A percentile compares a stretch with the other conserved stretches of the same genome.
phyloP scores from a whole-genome alignment of 2,329 filamentous ascomycete species.

The Venturia nashicola region DNA sequence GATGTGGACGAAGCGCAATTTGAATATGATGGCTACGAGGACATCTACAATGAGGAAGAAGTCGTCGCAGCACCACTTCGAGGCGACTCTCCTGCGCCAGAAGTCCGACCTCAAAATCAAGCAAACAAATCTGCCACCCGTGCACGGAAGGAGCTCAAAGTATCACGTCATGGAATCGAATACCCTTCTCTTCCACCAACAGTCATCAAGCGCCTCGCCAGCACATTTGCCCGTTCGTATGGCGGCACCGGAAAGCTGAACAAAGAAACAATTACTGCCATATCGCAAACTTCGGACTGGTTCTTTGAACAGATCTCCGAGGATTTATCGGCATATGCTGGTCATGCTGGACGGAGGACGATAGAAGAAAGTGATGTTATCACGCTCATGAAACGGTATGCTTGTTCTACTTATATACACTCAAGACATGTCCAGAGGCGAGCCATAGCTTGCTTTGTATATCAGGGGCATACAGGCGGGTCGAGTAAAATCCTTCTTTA shows the following conservation, averaged over 20 bases:
- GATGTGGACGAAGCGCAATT: slow-evolving; percentile 22
- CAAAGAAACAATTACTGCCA: slow-evolving; percentile 59
- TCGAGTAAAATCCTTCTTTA: too few relatives aligned
- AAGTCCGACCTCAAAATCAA: slow-evolving; percentile 14
- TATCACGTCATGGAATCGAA: slow-evolving; percentile 60
- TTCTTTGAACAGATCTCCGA: slow-evolving; percentile 82
- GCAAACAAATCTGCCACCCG: slow-evolving; percentile 15
- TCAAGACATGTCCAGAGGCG: not conserved
- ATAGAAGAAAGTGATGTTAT: slow-evolving; percentile 79
- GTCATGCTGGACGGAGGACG: slow-evolving; percentile 70
- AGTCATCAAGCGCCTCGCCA: slow-evolving; percentile 61
- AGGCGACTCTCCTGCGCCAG: not conserved
- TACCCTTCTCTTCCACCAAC: slow-evolving; percentile 63
- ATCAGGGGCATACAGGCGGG: not conserved
- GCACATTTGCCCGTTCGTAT: slow-evolving; percentile 56
- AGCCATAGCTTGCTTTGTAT: slow-evolving; percentile 12
- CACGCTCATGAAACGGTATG: slow-evolving; percentile 71
- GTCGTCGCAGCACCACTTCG: slow-evolving; percentile 4
- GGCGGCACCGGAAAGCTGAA: slow-evolving; percentile 57
- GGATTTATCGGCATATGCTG: slow-evolving; percentile 66
- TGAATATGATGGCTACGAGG: slow-evolving; percentile 14
- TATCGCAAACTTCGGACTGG: slow-evolving; percentile 76
- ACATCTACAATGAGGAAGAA: slow-evolving; percentile 5
- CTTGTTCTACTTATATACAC: slow-evolving; percentile 13
- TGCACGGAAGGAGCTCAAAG: slow-evolving; percentile 36